phyloP scores from a whole-genome alignment of 2,329 filamentous ascomycete species.

The Rugonectria rugulosa region DNA sequence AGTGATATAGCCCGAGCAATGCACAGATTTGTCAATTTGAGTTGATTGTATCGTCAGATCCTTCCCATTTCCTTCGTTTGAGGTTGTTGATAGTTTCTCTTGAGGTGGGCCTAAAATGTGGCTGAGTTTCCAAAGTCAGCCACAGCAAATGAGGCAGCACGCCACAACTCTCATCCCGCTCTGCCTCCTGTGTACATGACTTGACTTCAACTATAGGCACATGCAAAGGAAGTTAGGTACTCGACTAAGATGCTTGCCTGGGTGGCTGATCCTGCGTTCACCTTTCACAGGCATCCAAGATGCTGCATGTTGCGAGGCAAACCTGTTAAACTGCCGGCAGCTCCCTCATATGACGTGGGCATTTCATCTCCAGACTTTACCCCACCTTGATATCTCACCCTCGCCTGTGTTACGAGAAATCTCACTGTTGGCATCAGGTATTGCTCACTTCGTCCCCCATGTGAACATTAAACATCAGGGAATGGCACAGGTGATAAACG shows the following conservation, averaged over 20 bases:
- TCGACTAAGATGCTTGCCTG: too few species aligned
- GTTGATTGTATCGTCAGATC: too few species aligned
- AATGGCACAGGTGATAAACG: background rate
- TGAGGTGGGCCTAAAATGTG: slow-evolving; percentile 31
- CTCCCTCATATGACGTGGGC: background rate
- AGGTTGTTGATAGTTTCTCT: slow-evolving; percentile 39
- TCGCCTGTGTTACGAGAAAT: slow-evolving; percentile 7
- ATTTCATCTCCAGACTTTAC: slow-evolving; percentile 2
- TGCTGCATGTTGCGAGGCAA: too few species aligned
- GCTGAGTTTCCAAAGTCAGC: slow-evolving; percentile 23
- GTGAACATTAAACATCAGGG: background rate
- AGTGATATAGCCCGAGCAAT: too few species aligned
- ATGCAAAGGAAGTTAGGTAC: too few species aligned
- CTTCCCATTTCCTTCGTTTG: slow-evolving; percentile 11
- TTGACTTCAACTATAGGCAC: too few species aligned
- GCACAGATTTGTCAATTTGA: too few species aligned
- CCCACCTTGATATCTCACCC: slow-evolving; percentile 2
- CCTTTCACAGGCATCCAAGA: too few species aligned
- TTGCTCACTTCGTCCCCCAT: slow-evolving; percentile 6
- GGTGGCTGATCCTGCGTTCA: too few species aligned
- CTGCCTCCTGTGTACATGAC: too few species aligned
- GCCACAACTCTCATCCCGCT: too few species aligned
- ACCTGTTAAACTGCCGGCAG: background rate
- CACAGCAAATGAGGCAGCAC: slow-evolving; percentile 10
- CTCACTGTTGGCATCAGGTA: background rate